These are phyloP conservation scores for Gnomoniopsis smithogilvyi DNA, from an alignment of 2,329 filamentous ascomycete species.

Conservation along the genomic window DNA sequence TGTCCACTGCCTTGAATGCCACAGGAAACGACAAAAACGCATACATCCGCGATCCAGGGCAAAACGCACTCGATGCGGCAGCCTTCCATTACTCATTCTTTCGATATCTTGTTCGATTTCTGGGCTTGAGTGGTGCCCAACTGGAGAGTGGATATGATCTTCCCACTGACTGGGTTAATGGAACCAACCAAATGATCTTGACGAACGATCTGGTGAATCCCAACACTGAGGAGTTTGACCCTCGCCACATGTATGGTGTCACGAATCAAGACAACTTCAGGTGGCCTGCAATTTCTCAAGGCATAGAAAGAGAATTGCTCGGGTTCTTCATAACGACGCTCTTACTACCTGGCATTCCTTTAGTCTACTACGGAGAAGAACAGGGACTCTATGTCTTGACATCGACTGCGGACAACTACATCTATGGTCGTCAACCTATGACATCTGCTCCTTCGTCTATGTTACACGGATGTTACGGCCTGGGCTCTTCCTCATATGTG, in stretches of 20 bases:
- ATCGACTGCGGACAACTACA: conserved; percentile 59
- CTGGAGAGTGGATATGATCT: conserved; percentile 52
- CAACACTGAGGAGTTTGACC: conserved; percentile 57
- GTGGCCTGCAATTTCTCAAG: conserved; percentile 57
- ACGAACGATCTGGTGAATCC: conserved; percentile 57
- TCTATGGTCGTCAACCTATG: conserved; percentile 58
- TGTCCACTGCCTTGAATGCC: conserved; percentile 44
- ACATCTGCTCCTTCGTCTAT: conserved; percentile 56
- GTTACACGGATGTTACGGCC: conserved; percentile 57
- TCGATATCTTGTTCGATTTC: conserved; percentile 56
- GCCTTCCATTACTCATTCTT: conserved; percentile 66
- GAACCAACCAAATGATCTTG: conserved; percentile 51
- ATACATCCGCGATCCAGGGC: conserved; percentile 50
- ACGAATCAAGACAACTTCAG: conserved; percentile 65
- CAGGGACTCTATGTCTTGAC: conserved; percentile 61
- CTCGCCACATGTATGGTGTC: conserved; percentile 59
- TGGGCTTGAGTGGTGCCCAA: conserved; percentile 55
- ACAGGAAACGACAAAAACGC: conserved; percentile 40
- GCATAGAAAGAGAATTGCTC: conserved; percentile 53
- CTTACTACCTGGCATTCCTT: conserved; percentile 57
- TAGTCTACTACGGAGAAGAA: conserved; percentile 63
- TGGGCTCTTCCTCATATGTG: conserved; percentile 46
- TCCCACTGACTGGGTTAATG: conserved; percentile 47
- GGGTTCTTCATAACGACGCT: conserved; percentile 57
- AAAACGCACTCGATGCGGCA: conserved; percentile 54